Evolutionary conservation across 345 rosid genomes (phyloP), one percentile per base, ranked within the genome.

Genomic region (Crucihimalaya himalaica): DNA sequence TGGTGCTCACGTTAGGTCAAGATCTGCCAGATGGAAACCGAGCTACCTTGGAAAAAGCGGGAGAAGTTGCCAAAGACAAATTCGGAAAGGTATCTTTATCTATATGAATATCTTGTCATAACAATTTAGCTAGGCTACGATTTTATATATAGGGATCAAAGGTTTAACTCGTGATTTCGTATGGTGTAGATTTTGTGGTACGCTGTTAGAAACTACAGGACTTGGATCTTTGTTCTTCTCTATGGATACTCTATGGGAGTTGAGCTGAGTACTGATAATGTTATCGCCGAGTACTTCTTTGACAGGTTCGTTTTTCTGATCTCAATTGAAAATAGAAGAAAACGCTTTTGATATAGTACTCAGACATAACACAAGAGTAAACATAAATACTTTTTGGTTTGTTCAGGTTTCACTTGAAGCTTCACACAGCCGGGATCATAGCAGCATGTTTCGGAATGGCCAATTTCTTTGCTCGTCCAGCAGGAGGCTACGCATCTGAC

Each of bases 21-120:
- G 97, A 90, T 74, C 54, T 90, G 68, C 97, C 97, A 16, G 93
- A 83, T 71, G 97, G 97, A 0, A 86, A 90, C 71, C 76, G 89
- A 12, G 45, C 77, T 20, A 20, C 87, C 35, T 63, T 90, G 34
- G 90, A 85, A 52, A 88, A 87, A 81, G 78, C 70, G 73, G 97
- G 97, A 12, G 77, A 83, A 27, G 86, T 87, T 66, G 72, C 81
- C 42, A 84, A 85, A 66, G 93, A 90, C 37, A 85, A 86, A 45
- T 85, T 90, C 65, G 83, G 86, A 68, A 90, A 86, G 88, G 96
- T 86, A 66, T 16, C 0, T 28, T 0, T 39, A 42, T 37, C 23
- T 42, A 18, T 19, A 52, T 52, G 11, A 51, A 16, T 25, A 37
- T 37, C 0, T 46, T 46, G 3, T 2, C 20, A 40, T 7, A 10